Evolutionary conservation across 176 grass and related monocot species (phyloP).

Genomic region (Rhynchospora tenuis): DNA sequence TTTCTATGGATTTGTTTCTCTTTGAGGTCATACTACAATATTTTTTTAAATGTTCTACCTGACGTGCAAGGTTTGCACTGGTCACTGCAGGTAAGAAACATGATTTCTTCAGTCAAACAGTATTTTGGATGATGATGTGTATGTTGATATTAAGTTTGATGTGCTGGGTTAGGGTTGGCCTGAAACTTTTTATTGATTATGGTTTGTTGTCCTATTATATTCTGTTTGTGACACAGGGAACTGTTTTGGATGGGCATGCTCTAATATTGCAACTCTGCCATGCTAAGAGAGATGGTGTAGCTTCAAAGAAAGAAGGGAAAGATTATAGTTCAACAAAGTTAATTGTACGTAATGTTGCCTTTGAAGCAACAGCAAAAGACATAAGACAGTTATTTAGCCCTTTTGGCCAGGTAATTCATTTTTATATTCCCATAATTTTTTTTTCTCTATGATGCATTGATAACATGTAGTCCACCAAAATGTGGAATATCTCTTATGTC

Average conservation of each 20-base stretch:
- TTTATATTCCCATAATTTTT: not conserved
- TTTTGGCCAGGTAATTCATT: slow-evolving; percentile 76
- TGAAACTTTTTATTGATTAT: not conserved
- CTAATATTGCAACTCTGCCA: slow-evolving; percentile 89
- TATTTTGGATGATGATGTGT: not conserved
- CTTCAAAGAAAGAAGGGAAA: slow-evolving; percentile 55
- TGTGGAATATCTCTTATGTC: not conserved
- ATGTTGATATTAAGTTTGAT: slow-evolving; percentile 5
- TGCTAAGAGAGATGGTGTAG: slow-evolving; percentile 51
- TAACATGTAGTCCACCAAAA: not conserved
- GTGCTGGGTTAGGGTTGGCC: not conserved
- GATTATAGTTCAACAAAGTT: slow-evolving; percentile 91
- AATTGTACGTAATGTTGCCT: slow-evolving; percentile 89
- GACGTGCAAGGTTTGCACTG: not conserved
- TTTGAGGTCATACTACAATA: not conserved
- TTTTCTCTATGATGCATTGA: not conserved
- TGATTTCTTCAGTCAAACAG: too few species aligned
- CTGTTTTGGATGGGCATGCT: slow-evolving; percentile 92
- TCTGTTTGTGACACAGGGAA: slow-evolving; percentile 44
- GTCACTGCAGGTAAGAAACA: too few species aligned
- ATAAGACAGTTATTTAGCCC: slow-evolving; percentile 83
- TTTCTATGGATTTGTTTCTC: not conserved
- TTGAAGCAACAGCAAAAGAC: slow-evolving; percentile 87
- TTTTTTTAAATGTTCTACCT: not conserved
- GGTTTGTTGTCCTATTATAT: not conserved